Percentiles rank a stretch among this genome's conserved stretches.
Conservation (phyloP, 163 green algal genomes). For the Scenedesmus sp. region DNA sequence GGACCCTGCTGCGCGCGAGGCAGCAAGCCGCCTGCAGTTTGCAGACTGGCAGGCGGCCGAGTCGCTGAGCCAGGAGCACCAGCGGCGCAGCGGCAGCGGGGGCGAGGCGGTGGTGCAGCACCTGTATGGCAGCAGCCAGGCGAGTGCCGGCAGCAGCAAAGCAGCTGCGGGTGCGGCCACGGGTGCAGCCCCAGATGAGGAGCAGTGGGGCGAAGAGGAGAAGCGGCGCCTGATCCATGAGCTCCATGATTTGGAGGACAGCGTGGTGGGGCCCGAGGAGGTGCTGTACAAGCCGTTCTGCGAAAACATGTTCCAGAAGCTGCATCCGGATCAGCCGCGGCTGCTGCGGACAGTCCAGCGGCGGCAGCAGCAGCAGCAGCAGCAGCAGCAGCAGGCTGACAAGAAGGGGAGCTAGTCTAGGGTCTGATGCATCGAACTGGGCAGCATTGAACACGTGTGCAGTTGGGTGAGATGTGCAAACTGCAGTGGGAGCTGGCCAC, state of each 20-base stretch:
- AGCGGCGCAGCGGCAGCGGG: slow-evolving; percentile 12
- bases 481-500: too few species aligned
- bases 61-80: background rate
- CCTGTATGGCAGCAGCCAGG: background rate
- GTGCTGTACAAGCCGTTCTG: slow-evolving; percentile 45
- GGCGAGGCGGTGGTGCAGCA: background rate
- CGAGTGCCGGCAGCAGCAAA: background rate
- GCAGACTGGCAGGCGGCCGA: slow-evolving; percentile 37
- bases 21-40: slow-evolving; percentile 33
- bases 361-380: slow-evolving; percentile 34
- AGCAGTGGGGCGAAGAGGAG: slow-evolving; percentile 38
- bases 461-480: too few species aligned
- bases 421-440: background rate
- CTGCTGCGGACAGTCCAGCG: background rate
- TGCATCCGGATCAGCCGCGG: slow-evolving; percentile 26
- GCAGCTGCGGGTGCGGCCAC: background rate
- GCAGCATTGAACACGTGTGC: background rate
- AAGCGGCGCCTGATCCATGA: slow-evolving; percentile 32
- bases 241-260: slow-evolving; percentile 50
- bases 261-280: slow-evolving; percentile 3
- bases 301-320: slow-evolving; percentile 44
- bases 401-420: background rate
- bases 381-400: background rate
- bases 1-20: background rate
- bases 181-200: background rate